A percentile compares a stretch with the other conserved stretches of the same genome.
These are phyloP conservation scores for Leccinum pseudoinsigne DNA, from an alignment of 1,284 basidiomycete species.

Conservation along the genomic window DNA sequence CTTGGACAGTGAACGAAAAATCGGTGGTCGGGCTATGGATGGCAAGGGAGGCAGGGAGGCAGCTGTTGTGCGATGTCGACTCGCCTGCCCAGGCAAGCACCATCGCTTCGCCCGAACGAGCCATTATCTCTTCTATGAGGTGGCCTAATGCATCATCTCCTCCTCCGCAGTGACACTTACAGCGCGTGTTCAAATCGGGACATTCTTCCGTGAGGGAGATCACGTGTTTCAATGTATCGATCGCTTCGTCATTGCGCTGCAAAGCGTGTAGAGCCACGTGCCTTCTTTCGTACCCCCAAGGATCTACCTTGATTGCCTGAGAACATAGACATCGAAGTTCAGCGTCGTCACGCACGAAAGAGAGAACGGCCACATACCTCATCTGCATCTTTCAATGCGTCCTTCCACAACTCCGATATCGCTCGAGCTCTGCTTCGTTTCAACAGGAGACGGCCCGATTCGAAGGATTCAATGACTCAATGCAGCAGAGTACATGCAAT, in stretches of 20 bases:
- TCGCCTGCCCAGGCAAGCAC: neutral
- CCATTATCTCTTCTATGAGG: neutral
- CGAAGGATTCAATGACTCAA: neutral
- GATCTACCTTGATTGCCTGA: too few relatives aligned
- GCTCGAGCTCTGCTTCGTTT: neutral
- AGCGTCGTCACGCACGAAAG: neutral
- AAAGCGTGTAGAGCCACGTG: neutral
- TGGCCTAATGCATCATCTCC: neutral
- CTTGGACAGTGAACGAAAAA: neutral
- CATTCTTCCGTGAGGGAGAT: neutral
- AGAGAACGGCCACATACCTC: neutral
- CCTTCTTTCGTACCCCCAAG: neutral
- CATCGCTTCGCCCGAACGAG: neutral
- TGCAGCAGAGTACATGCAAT: neutral
- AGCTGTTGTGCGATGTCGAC: neutral
- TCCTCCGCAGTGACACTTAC: neutral
- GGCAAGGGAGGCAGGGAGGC: neutral
- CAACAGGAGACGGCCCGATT: neutral
- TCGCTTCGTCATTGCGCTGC: neutral
- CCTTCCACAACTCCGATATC: neutral
- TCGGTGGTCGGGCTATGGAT: neutral
- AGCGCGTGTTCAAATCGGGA: too few relatives aligned
- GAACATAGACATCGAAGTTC: neutral
- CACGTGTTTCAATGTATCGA: neutral
- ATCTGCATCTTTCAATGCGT: neutral